phyloP scores from a whole-genome alignment of 2,329 filamentous ascomycete species.

The Dothistroma septosporum region DNA sequence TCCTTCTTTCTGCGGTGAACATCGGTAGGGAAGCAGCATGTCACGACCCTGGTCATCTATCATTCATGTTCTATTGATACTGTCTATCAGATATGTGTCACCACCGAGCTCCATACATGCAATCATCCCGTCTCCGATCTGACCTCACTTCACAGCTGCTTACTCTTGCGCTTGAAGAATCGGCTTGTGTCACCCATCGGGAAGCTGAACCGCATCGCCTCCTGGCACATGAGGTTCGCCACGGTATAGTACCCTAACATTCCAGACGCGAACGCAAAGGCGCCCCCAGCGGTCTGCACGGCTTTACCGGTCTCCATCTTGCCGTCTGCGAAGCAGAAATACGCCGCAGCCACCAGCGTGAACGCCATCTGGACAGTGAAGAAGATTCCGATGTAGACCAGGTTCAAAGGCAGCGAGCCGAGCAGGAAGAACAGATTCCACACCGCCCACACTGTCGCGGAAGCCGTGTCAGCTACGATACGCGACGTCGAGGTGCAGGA shows the following conservation, averaged over 20 bases:
- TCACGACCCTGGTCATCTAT: neutral
- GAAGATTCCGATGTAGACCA: slow-evolving; percentile 49
- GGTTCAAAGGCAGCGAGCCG: slow-evolving; percentile 44
- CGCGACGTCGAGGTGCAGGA: neutral
- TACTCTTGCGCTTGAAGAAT: slow-evolving; percentile 37
- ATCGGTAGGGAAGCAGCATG: neutral
- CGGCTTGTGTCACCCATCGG: slow-evolving; percentile 43
- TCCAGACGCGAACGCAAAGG: slow-evolving; percentile 46
- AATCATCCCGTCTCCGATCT: neutral
- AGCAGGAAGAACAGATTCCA: slow-evolving; percentile 47
- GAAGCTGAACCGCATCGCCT: slow-evolving; percentile 37
- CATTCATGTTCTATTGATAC: neutral
- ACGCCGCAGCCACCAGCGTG: slow-evolving; percentile 42
- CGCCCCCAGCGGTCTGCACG: slow-evolving; percentile 45
- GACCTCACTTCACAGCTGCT: slow-evolving; percentile 8
- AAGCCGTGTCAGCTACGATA: slow-evolving; percentile 6
- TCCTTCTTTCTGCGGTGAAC: neutral
- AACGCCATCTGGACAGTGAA: slow-evolving; percentile 47
- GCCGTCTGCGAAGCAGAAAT: slow-evolving; percentile 47
- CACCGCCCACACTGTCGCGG: slow-evolving; percentile 43
- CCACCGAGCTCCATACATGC: neutral
- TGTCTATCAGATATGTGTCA: neutral
- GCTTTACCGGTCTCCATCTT: slow-evolving; percentile 32
- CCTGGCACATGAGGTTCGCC: slow-evolving; percentile 42
- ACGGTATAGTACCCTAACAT: slow-evolving; percentile 47